These are phyloP conservation scores for Alternaria infectoria DNA, from an alignment of 2,329 filamentous ascomycete species.

Conservation along the genomic window DNA sequence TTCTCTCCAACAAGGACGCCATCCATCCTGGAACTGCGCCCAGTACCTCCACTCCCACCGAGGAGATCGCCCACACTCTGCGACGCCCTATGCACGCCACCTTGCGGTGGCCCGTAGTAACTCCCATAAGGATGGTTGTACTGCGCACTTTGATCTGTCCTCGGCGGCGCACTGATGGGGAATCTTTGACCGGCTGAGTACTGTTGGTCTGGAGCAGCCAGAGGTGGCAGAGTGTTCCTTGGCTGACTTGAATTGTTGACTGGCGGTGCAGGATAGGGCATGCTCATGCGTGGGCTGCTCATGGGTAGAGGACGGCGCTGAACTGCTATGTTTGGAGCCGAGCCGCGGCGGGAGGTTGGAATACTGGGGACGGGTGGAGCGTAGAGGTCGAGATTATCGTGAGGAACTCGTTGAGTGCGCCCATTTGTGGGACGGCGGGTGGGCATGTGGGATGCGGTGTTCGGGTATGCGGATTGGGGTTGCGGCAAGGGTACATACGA, in stretches of 20 bases:
- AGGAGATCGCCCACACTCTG: constrained; percentile 1
- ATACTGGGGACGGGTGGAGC: constrained; percentile 27
- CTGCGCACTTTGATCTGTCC: constrained; percentile 5
- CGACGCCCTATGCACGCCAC: background rate
- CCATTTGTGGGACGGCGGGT: constrained; percentile 21
- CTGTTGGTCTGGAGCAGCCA: constrained; percentile 13
- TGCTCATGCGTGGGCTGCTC: constrained; percentile 13
- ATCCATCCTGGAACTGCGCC: background rate
- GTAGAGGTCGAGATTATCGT: constrained; percentile 29
- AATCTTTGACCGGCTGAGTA: background rate
- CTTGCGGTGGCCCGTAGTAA: background rate
- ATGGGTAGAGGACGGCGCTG: constrained; percentile 17
- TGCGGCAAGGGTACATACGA: constrained; percentile 7
- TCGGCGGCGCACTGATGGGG: constrained; percentile 28
- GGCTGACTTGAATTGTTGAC: background rate
- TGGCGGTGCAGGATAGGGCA: constrained; percentile 3
- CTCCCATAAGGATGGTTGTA: background rate
- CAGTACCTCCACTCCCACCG: background rate
- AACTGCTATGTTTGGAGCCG: constrained; percentile 24
- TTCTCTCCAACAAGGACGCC: background rate
- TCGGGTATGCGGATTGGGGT: constrained; percentile 9
- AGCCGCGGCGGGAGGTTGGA: constrained; percentile 30
- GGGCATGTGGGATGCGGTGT: constrained; percentile 1
- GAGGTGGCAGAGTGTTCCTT: constrained; percentile 17
- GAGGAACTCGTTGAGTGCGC: constrained; percentile 19